Evolutionary conservation across 345 rosid genomes (phyloP).

Genomic region (Camelina hispida): DNA sequence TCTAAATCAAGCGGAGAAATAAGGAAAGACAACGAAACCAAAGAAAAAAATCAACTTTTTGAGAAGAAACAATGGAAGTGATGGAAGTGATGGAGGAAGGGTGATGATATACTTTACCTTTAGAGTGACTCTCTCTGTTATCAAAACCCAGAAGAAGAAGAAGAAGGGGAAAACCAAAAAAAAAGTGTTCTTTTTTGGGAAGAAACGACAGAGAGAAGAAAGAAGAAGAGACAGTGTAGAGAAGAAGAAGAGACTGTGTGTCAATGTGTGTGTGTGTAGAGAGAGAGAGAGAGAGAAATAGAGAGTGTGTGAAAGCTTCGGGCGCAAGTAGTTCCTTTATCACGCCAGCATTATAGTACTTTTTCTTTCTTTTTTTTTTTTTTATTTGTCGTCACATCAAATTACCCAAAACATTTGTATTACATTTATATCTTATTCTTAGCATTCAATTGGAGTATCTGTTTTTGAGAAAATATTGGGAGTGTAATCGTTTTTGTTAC

Average conservation of each 20-base stretch:
- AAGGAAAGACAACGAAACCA: no score
- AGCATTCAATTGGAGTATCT: no score
- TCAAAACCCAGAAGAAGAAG: neutral
- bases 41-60: no score
- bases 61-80: neutral
- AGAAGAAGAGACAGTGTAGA: neutral
- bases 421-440: neutral
- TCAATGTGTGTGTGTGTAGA: no score
- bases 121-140: slow-evolving; percentile 8
- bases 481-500: neutral
- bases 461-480: no score
- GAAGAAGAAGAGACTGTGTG: neutral
- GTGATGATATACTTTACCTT: slow-evolving; percentile 12
- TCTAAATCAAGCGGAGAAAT: no score
- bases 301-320: slow-evolving; percentile 18
- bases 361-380: no score
- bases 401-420: neutral
- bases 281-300: neutral
- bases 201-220: slow-evolving; percentile 1
- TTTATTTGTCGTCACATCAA: slow-evolving; percentile 14
- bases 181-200: neutral
- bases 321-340: slow-evolving; percentile 8
- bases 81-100: neutral
- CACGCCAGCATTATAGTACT: neutral
- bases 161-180: neutral